A percentile compares a stretch with the other conserved stretches of the same genome.
Conservation (phyloP, 495 filamentous ascomycete genomes). For the Ascodesmis nigricans region DNA sequence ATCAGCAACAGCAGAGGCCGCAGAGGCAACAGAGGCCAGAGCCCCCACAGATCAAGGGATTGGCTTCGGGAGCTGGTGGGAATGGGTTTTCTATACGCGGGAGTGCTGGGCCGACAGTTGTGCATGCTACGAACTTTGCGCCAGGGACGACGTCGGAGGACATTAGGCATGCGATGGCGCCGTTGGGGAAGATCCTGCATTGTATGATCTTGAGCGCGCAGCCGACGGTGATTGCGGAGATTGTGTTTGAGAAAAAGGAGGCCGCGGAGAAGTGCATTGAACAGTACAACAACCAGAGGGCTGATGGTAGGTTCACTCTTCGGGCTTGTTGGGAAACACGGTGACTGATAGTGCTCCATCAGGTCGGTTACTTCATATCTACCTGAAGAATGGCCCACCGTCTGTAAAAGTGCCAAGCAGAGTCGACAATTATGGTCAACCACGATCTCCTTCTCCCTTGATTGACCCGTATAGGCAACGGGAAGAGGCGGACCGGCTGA, state of each 20-base stretch:
- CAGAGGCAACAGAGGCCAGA: background rate
- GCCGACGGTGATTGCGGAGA: slow-evolving; percentile 69
- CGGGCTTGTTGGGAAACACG: no score
- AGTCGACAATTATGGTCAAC: no score
- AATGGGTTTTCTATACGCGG: slow-evolving; percentile 57
- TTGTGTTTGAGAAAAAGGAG: slow-evolving; percentile 54
- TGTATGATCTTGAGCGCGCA: slow-evolving; percentile 47
- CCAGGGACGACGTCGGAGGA: slow-evolving; percentile 84
- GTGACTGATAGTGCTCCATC: no score
- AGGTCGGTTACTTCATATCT: slow-evolving; percentile 1
- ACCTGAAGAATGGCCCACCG: slow-evolving; percentile 1
- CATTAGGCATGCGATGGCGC: slow-evolving; percentile 67
- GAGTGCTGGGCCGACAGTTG: slow-evolving; percentile 55
- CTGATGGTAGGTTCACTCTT: slow-evolving; percentile 52
- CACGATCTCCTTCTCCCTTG: slow-evolving; percentile 6
- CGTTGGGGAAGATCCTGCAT: slow-evolving; percentile 42
- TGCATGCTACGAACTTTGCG: slow-evolving; percentile 75
- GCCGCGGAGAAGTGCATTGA: slow-evolving; percentile 60
- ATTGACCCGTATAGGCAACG: slow-evolving; percentile 12
- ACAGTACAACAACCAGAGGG: slow-evolving; percentile 71
- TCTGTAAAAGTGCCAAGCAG: background rate
- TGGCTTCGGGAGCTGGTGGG: slow-evolving; percentile 17
- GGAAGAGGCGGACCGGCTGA: slow-evolving; percentile 20
- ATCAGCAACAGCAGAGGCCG: no score
- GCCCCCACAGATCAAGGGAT: slow-evolving; percentile 5